Evolutionary conservation across 2,329 filamentous ascomycete species (phyloP), one percentile per base, ranked within the genome.

Genomic region (Rugonectria rugulosa): DNA sequence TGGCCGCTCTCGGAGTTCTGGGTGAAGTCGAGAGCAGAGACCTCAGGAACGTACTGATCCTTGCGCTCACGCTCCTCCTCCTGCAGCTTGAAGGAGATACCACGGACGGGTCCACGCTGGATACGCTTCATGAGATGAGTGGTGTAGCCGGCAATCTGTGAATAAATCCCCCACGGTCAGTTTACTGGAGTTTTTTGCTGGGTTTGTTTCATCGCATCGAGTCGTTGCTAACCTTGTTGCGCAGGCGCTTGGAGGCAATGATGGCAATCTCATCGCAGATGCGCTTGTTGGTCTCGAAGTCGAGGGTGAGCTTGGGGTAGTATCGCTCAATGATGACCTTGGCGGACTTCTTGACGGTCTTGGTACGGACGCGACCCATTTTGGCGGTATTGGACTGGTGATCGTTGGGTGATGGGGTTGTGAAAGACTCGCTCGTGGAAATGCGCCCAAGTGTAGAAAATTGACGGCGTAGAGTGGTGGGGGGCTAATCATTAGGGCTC

Each of bases 51-150:
- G 85, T 97, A 99, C 86, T 99, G 95, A 86, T 99, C 95, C 91
- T 99, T 99, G 79, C 95, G 90, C 85, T 99, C 95, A 87, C 95
- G 92, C 89, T 99, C 95, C 86, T 99, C 95, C 86, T 99, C 95
- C 85, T 99, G 95, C 61, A 99, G 91, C 88, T 99, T 99, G 93
- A 99, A 99, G 81, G 96, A 99, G 83, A 99, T 99, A 86, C 95
- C 95, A 74, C 95, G 96, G 81, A 99, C 95, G 68, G 95, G 95
- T 68, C 95, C 95, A 79, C 95, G 92, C 87, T 98, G 95, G 73
- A 99, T 99, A 82, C 95, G 95, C 89, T 98, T 98, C 96, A 99
- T 99, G 81, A 96, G 79, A 79, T 96, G 92, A 69, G 95, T 98
- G 73, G 94, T 97, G 88, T 97, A 98, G 74, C 95, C 95, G 75